A percentile compares a stretch with the other conserved stretches of the same genome.
These are phyloP conservation scores for Aspergillus campestris DNA, from an alignment of 495 filamentous ascomycete species.

Conservation along the genomic window DNA sequence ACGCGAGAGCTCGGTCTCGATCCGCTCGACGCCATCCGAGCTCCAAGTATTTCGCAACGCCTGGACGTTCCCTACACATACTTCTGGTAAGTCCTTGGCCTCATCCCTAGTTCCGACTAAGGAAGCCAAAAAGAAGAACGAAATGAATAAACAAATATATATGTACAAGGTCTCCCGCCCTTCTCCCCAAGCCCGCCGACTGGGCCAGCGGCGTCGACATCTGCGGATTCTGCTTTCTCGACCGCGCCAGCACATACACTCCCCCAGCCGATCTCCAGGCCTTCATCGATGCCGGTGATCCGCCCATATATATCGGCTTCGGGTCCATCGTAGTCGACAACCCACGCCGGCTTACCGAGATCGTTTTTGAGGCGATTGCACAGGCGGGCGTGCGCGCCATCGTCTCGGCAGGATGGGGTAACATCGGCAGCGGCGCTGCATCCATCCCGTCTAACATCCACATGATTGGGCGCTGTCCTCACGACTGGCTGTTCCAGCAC, in stretches of 20 bases:
- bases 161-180: conserved; percentile 49
- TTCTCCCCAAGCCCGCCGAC: conserved; percentile 72
- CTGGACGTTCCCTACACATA: conserved; percentile 71
- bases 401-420: conserved; percentile 71
- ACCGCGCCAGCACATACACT: conserved; percentile 47
- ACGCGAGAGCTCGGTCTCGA: conserved; percentile 57
- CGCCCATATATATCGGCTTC: conserved; percentile 71
- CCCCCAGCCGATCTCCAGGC: conserved; percentile 50
- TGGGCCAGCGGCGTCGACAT: conserved; percentile 63
- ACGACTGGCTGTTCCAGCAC: conserved; percentile 72
- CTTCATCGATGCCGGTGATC: conserved; percentile 55
- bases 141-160: background rate
- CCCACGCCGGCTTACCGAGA: conserved; percentile 51
- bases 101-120: no score
- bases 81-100: conserved; percentile 47
- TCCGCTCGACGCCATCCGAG: conserved; percentile 56
- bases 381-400: conserved; percentile 56
- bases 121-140: no score
- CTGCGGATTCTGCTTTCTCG: conserved; percentile 62
- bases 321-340: conserved; percentile 72
- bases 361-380: conserved; percentile 59
- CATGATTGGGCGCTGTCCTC: conserved; percentile 70
- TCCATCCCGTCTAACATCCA: conserved; percentile 54
- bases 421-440: conserved; percentile 53
- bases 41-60: conserved; percentile 53